phyloP scores from a whole-genome alignment of 176 grass and related monocot species.

The Eremochloa ophiuroides region DNA sequence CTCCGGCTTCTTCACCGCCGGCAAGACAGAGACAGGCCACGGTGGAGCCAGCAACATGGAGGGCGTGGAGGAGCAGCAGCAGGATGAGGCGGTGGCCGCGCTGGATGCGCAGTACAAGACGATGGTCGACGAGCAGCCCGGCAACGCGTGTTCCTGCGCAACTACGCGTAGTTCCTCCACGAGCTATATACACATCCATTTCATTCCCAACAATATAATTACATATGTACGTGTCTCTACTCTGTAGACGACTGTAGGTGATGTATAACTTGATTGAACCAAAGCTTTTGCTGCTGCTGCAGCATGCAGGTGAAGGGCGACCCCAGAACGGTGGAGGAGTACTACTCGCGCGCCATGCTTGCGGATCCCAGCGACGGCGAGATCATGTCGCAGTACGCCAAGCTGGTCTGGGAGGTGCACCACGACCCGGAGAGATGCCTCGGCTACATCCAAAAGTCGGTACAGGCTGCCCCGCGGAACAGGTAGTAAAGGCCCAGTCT shows the following conservation, averaged over 20 bases:
- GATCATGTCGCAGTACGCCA: too few species aligned
- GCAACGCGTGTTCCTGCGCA: conserved; percentile 67
- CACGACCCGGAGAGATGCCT: too few species aligned
- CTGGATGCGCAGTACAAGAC: conserved; percentile 72
- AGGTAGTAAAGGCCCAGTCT: too few species aligned
- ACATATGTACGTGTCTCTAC: neutral
- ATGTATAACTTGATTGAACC: neutral
- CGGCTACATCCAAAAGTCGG: too few species aligned
- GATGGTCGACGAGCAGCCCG: conserved; percentile 82
- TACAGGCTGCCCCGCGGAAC: too few species aligned
- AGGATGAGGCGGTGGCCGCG: conserved; percentile 38
- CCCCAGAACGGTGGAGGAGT: too few species aligned
- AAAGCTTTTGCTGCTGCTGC: neutral
- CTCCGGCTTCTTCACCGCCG: conserved; percentile 52
- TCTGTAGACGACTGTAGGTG: neutral
- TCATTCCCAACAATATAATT: too few species aligned
- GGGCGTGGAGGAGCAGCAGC: conserved; percentile 2
- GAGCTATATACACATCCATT: conserved; percentile 35
- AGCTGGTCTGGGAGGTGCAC: too few species aligned
- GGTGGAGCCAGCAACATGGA: neutral
- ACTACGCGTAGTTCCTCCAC: conserved; percentile 83
- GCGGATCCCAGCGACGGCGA: too few species aligned
- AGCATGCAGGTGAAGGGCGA: too few species aligned
- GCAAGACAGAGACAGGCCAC: conserved; percentile 1
- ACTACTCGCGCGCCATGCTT: too few species aligned